A percentile compares a stretch with the other conserved stretches of the same genome.
phyloP scores from a whole-genome alignment of 148 eudicot species.

The Talinum fruticosum region DNA sequence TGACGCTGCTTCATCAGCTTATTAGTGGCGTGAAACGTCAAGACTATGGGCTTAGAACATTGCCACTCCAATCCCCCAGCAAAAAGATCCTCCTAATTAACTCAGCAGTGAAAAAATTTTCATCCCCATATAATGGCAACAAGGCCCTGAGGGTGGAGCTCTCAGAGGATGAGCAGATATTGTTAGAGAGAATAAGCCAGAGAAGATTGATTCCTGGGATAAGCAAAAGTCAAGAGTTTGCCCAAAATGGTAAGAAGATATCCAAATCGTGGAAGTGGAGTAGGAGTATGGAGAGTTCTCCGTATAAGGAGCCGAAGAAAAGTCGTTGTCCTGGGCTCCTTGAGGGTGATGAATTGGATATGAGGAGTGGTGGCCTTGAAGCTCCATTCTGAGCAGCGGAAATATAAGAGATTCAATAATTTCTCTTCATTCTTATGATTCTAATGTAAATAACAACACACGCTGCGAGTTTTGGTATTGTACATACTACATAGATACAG shows the following conservation, averaged over 20 bases:
- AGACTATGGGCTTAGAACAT: slow-evolving; percentile 44
- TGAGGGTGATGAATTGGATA: slow-evolving; percentile 46
- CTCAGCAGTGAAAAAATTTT: slow-evolving; percentile 15
- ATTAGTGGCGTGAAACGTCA: slow-evolving; percentile 53
- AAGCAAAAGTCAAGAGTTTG: slow-evolving; percentile 88
- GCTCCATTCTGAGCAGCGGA: slow-evolving; percentile 34
- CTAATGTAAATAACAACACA: slow-evolving; percentile 27
- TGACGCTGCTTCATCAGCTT: slow-evolving; percentile 67
- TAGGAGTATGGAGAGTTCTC: slow-evolving; percentile 74
- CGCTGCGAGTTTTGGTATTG: slow-evolving; percentile 23
- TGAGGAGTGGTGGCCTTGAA: slow-evolving; percentile 55
- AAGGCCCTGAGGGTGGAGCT: slow-evolving; percentile 32
- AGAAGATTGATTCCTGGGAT: slow-evolving; percentile 45
- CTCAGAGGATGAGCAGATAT: slow-evolving; percentile 57
- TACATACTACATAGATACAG: slow-evolving; percentile 26
- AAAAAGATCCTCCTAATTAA: slow-evolving; percentile 30
- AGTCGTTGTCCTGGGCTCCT: slow-evolving; percentile 18
- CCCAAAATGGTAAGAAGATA: slow-evolving; percentile 28
- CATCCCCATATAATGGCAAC: slow-evolving; percentile 22
- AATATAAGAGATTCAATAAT: background rate
- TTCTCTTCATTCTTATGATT: slow-evolving; percentile 18
- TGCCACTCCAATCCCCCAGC: slow-evolving; percentile 46
- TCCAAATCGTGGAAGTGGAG: slow-evolving; percentile 46
- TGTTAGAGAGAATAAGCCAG: slow-evolving; percentile 56
- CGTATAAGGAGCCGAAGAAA: slow-evolving; percentile 25